phyloP scores from a whole-genome alignment of 371 early-diverging fungal species.

The Actinomucor elegans region DNA sequence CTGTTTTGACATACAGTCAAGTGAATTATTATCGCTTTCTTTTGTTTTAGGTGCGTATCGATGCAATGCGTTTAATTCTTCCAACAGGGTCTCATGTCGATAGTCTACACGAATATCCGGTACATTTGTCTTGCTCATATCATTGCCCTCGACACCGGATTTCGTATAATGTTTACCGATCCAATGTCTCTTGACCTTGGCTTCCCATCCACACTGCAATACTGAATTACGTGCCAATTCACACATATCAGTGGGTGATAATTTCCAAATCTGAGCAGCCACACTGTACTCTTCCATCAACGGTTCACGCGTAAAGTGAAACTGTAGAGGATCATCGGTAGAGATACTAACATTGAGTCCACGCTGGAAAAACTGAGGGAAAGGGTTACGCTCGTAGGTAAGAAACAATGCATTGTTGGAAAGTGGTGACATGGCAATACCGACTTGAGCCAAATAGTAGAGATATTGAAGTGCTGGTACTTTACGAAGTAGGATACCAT shows the following conservation, averaged over 20 bases:
- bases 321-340: constrained; percentile 98
- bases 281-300: constrained; percentile 99
- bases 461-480: constrained; percentile 97
- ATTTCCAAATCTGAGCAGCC: constrained; percentile 98
- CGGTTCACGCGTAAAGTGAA: constrained; percentile 98
- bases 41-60: constrained; percentile 30
- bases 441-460: constrained; percentile 94
- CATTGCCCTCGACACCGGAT: constrained; percentile 85
- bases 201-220: constrained; percentile 93
- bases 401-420: constrained; percentile 98
- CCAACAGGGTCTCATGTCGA: constrained; percentile 83
- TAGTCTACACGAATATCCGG: constrained; percentile 90
- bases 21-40: background rate
- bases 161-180: constrained; percentile 80
- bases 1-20: constrained; percentile 5
- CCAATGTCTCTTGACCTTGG: constrained; percentile 91
- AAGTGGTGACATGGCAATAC: constrained; percentile 98
- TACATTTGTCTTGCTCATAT: constrained; percentile 95
- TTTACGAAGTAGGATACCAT: constrained; percentile 96
- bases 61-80: constrained; percentile 69
- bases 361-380: constrained; percentile 91
- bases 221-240: constrained; percentile 96
- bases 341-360: constrained; percentile 96
- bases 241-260: constrained; percentile 95
- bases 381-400: constrained; percentile 96